Base-by-base conservation (phyloP, 1,284 basidiomycete genomes). In the Microbotryum scabiosae region DNA sequence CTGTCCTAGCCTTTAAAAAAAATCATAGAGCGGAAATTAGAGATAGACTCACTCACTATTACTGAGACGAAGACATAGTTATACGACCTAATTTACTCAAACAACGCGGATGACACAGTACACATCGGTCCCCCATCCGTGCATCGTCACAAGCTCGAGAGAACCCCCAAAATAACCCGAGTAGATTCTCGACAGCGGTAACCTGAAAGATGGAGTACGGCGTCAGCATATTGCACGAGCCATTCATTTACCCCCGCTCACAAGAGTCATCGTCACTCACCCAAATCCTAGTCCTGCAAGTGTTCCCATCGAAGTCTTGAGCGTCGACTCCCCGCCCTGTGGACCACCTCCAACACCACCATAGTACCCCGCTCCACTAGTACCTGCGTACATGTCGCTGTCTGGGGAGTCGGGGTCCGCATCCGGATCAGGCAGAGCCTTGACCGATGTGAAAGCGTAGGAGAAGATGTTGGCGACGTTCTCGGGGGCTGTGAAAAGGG, bases 401-500 rank as follows among this genome's bases (percentile, higher is more conserved):
- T 28, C 49, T 5, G 67, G 67, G 12, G 67, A 69, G 47, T 69
- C 67, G 23, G 67, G 67, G 52, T 69, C 67, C 14, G 57, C 61
- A 26, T 69, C 67, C 14, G 67, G 67, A 36, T 66, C 62, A 5
- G 67, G 60, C 2, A 69, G 62, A 16, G 65, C 61, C 0, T 79
- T 78, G 16, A 85, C 86, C 4, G 90, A 92, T 3, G 90, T 91
- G 73, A 91, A 93, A 7, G 89, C 88, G 73, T 93, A 93, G 25
- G 87, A 88, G 75, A 92, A 93, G 60, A 93, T 86, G 55, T 84
- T 81, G 20, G 81, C 77, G 78, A 92, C 82, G 72, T 90, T 83
- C 9, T 80, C 76, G 4, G 84, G 84, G 1, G 64, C 65, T 67
- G 56, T 8, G 9, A 30, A 21, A 18, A 1, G 28, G 7, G 54